Base-by-base conservation (phyloP, 805 yeast genomes). In the Candida germanica region DNA sequence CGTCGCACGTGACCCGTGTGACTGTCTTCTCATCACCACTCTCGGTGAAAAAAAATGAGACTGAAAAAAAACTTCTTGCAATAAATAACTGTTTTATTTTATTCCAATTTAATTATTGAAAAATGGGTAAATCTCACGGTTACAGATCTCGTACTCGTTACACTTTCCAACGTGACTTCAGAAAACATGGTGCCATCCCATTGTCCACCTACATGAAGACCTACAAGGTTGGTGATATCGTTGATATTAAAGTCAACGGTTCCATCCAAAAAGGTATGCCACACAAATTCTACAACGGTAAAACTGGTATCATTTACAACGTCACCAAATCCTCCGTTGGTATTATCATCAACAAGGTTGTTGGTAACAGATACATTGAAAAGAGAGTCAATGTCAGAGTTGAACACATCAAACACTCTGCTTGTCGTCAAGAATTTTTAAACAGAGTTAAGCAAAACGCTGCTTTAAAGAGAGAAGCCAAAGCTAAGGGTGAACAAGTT, bases 71-170 rank as follows among this genome's bases (percentile, higher is more conserved):
- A 20, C 23, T 36, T 31, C 43, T 29, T 18, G 19, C 18, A 21
- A 31, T n/a, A n/a, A n/a, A n/a, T n/a, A n/a, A 25, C 19, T 8
- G 17, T 21, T 17, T 31, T 10, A 24, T 4, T 21, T 26, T 39
- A 29, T 16, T 9, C n/a, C n/a, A n/a, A n/a, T n/a, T n/a, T n/a
- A n/a, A n/a, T n/a, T n/a, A 25, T 38, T 39, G 37, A 37, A 47
- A 48, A 40, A 50, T 50, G 54, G 54, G 54, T 50, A 49, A 49
- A 42, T 47, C 51, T 46, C 96, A 87, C 79, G 98, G 98, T 84
- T 89, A 87, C 83, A 89, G 98, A 89, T 88, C 97, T 64, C 93
- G 98, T 79, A 91, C 98, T 78, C 95, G 98, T 78, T 93, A 93
- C 89, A 94, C 94, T 79, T 93, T 93, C 95, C 87, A 88, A 77